Percentiles rank a stretch among this genome's conserved stretches.
These are phyloP conservation scores for Balakata baccata DNA, from an alignment of 345 rosid genomes.

Conservation along the genomic window DNA sequence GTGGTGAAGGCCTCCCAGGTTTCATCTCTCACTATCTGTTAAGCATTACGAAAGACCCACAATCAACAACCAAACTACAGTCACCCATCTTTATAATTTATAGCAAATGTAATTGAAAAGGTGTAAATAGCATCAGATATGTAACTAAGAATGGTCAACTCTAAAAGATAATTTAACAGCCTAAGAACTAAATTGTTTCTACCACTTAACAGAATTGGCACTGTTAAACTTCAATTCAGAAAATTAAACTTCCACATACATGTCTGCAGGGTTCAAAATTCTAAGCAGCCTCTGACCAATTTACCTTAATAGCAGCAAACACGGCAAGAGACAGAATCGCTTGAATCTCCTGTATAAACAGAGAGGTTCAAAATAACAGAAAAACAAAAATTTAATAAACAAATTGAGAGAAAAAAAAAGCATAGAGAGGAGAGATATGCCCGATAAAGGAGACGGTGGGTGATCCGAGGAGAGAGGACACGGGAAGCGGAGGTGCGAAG, in stretches of 20 bases:
- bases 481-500: slow-evolving; percentile 52
- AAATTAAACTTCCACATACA: background rate
- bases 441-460: slow-evolving; percentile 44
- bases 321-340: slow-evolving; percentile 57
- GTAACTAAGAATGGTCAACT: background rate
- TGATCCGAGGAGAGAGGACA: slow-evolving; percentile 46
- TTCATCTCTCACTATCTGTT: slow-evolving; percentile 63
- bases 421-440: slow-evolving; percentile 21
- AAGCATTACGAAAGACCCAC: background rate
- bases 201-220: background rate
- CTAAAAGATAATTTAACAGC: background rate
- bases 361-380: background rate
- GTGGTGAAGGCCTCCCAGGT: slow-evolving; percentile 75
- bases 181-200: background rate
- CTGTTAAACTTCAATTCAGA: background rate
- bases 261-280: background rate
- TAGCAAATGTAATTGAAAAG: background rate
- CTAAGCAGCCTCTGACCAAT: background rate
- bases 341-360: slow-evolving; percentile 70
- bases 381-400: background rate
- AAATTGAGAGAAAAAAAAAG: background rate
- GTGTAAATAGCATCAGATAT: background rate
- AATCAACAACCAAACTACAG: background rate
- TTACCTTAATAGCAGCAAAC: slow-evolving; percentile 60
- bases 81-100: background rate